These are phyloP conservation scores for Isabelozyma gotoi DNA, from an alignment of 805 yeast genomes.

Conservation along the genomic window DNA sequence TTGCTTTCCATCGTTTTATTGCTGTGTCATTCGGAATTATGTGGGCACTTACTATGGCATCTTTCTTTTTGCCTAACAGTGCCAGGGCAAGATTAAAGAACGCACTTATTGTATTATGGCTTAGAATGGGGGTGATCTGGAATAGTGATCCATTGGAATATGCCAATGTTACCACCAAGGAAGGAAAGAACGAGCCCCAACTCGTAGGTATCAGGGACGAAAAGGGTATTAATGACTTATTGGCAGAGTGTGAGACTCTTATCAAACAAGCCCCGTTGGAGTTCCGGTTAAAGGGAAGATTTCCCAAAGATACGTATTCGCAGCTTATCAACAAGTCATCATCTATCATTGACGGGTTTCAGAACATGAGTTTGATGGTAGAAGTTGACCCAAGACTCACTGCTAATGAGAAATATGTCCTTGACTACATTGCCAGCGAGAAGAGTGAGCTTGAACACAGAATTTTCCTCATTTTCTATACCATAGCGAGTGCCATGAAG, in stretches of 20 bases:
- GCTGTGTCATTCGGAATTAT: constrained; percentile 72
- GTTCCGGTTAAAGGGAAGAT: constrained; percentile 70
- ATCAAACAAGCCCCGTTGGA: constrained; percentile 75
- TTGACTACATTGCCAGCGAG: constrained; percentile 55
- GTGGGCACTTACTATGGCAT: constrained; percentile 74
- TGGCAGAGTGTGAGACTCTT: constrained; percentile 59
- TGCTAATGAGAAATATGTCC: constrained; percentile 53
- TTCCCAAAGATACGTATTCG: constrained; percentile 54
- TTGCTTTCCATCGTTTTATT: constrained; percentile 75
- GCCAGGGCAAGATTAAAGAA: constrained; percentile 68
- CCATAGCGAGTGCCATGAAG: constrained; percentile 72
- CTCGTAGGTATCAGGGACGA: constrained; percentile 47
- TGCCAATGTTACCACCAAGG: constrained; percentile 22
- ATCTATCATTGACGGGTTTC: constrained; percentile 69
- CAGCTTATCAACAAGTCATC: constrained; percentile 56
- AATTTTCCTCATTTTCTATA: constrained; percentile 73
- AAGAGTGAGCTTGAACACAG: constrained; percentile 69
- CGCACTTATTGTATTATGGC: constrained; percentile 70
- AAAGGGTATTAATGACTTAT: constrained; percentile 49
- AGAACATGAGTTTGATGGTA: constrained; percentile 69
- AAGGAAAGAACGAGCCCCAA: constrained; percentile 10
- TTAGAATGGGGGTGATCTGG: constrained; percentile 80
- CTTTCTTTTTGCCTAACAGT: constrained; percentile 68
- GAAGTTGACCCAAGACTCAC: constrained; percentile 57
- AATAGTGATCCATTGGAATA: constrained; percentile 66